Evolutionary conservation across 495 filamentous ascomycete species (phyloP).

Genomic region (Cudoniella acicularis): DNA sequence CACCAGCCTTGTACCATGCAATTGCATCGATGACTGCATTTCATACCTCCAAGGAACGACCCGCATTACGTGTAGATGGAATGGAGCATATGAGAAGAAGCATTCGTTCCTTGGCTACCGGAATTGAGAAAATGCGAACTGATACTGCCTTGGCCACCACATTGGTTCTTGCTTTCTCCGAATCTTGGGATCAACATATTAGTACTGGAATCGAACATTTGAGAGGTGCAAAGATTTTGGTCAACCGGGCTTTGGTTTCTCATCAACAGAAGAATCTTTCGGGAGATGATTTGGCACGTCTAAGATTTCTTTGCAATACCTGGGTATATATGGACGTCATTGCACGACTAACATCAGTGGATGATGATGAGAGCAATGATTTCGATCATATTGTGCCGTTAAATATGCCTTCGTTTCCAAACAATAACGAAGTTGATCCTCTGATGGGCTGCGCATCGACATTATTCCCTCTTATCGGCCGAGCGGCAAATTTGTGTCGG

Average conservation of each 20-base stretch:
- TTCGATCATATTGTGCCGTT: constrained; percentile 38
- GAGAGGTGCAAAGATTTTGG: constrained; percentile 62
- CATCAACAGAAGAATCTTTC: constrained; percentile 16
- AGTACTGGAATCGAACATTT: constrained; percentile 73
- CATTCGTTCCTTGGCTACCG: constrained; percentile 53
- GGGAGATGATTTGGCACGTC: constrained; percentile 45
- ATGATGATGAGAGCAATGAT: constrained; percentile 52
- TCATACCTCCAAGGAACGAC: constrained; percentile 60
- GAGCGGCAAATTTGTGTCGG: constrained; percentile 64
- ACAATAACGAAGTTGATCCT: constrained; percentile 61
- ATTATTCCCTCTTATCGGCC: constrained; percentile 70
- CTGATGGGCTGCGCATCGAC: constrained; percentile 71
- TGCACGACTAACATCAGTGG: constrained; percentile 65
- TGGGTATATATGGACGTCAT: constrained; percentile 85
- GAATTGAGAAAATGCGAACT: constrained; percentile 56
- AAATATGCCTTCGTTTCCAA: constrained; percentile 31
- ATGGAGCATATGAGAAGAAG: constrained; percentile 72
- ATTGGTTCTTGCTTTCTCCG: constrained; percentile 69
- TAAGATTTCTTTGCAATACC: constrained; percentile 72
- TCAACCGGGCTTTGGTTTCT: constrained; percentile 51
- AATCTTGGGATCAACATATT: constrained; percentile 75
- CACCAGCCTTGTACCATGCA: constrained; percentile 70
- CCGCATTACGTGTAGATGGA: constrained; percentile 57
- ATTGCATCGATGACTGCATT: constrained; percentile 74
- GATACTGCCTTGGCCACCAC: constrained; percentile 73